Evolutionary conservation across 352 stramenopile species (phyloP), one percentile per base, ranked within the genome.

Genomic region (Globisporangium acanthophoron): DNA sequence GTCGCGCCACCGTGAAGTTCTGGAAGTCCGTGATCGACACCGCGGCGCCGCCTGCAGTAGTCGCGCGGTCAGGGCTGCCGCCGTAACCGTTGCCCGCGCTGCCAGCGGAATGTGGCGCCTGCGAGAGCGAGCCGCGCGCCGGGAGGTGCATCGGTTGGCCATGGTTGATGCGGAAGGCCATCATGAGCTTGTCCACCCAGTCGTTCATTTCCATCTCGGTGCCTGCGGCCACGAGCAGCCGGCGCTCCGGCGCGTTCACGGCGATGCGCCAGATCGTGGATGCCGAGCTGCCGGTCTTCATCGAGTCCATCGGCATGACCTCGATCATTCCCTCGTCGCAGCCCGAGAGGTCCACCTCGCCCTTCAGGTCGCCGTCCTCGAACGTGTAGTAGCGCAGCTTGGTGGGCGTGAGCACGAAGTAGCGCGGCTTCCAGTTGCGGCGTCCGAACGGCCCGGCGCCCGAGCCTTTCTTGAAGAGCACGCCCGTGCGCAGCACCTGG

Each of bases 131-230:
- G 52, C 5, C 45, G 64, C 16, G 70, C 54, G 31, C 65, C 31
- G 71, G 61, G 47, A 64, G 45, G 31, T 53, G 52, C 27, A 62
- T 50, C 40, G 61, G 65, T 60, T 81, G 68, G 21, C 77, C 77
- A 15, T 68, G 68, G 56, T 76, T 79, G 27, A 87, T 74, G 41
- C 77, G 77, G 59, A 87, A 87, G 20, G 77, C 77, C 55, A 85
- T 45, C 35, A 85, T 71, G 33, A 93, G 67, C 56, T 91, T 85
- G 62, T 88, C 73, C 46, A 88, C 80, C 84, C 84, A 93, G 54
- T 87, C 67, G 58, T 93, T 93, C 84, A 93, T 93, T 59, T 93
- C 84, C 60, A 87, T 87, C 56, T 94, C 81, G 16, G 84, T 89
- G 12, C 74, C 70, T 0, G 81, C 76, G 6, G 81, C 84, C 43